Percentiles rank a stretch among this genome's conserved stretches.
phyloP scores from a whole-genome alignment of 108 stramenopile genomes.

The Nannochloropsis oceanica region DNA sequence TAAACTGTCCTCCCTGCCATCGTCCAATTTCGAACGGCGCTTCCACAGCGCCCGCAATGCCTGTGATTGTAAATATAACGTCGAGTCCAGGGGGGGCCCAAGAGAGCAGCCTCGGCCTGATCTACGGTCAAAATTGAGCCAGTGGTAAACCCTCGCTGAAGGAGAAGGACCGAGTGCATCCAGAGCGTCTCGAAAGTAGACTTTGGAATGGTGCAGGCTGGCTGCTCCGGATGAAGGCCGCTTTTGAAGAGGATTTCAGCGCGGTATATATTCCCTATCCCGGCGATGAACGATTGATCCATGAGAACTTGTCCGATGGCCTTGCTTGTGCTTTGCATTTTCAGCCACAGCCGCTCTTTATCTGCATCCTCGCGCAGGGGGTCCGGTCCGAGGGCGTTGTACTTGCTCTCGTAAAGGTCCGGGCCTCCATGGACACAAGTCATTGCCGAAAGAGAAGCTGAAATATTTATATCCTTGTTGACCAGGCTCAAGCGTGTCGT shows the following conservation, averaged over 20 bases:
- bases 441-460: conserved; percentile 55
- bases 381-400: conserved; percentile 46
- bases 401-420: conserved; percentile 42
- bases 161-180: conserved; percentile 40
- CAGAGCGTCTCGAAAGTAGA: conserved; percentile 44
- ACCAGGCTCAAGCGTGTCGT: conserved; percentile 48
- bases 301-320: conserved; percentile 50
- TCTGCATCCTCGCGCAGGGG: conserved; percentile 54
- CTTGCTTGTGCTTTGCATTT: conserved; percentile 45
- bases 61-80: conserved; percentile 53
- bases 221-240: conserved; percentile 46
- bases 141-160: conserved; percentile 45
- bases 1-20: conserved; percentile 49
- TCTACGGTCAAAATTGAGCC: conserved; percentile 56
- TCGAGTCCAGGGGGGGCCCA: conserved; percentile 30
- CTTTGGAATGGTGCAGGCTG: conserved; percentile 31
- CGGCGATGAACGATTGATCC: conserved; percentile 54
- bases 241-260: conserved; percentile 57
- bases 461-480: conserved; percentile 4
- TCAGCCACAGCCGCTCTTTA: conserved; percentile 37
- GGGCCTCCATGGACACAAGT: conserved; percentile 47
- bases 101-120: conserved; percentile 21
- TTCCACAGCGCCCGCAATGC: conserved; percentile 42
- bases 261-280: conserved; percentile 59
- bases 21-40: conserved; percentile 40